Evolutionary conservation across 2,329 filamentous ascomycete species (phyloP).

Genomic region (Aaosphaeria arxii): DNA sequence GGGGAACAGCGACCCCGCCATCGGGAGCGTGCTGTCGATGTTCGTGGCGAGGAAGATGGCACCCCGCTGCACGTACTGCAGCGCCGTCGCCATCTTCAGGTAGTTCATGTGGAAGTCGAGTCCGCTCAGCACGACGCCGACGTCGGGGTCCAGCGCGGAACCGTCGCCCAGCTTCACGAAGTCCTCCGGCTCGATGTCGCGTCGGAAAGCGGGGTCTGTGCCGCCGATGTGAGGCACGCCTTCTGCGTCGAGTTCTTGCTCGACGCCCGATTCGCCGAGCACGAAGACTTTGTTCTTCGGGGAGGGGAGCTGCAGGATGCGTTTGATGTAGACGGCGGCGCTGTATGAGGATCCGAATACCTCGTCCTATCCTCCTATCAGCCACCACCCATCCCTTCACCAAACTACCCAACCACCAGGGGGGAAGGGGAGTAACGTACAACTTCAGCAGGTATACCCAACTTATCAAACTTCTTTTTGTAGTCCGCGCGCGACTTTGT

Average conservation of each 20-base stretch:
- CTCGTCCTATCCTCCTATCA: conserved; percentile 61
- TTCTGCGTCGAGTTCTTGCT: conserved; percentile 80
- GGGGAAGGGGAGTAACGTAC: conserved; percentile 34
- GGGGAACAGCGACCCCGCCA: conserved; percentile 78
- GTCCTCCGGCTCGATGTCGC: conserved; percentile 78
- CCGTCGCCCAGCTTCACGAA: conserved; percentile 70
- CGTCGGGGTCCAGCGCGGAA: conserved; percentile 79
- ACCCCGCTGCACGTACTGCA: conserved; percentile 79
- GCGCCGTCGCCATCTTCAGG: conserved; percentile 79
- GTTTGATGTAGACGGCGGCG: conserved; percentile 89
- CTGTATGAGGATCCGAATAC: conserved; percentile 97
- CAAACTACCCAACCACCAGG: not conserved
- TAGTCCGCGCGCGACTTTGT: conserved; percentile 94
- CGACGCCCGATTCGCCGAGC: conserved; percentile 86
- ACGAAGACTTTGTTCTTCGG: conserved; percentile 93
- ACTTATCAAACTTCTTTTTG: conserved; percentile 78
- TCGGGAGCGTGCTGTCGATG: conserved; percentile 84
- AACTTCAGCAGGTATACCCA: conserved; percentile 75
- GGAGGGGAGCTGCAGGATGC: conserved; percentile 76
- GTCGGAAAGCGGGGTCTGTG: conserved; percentile 73
- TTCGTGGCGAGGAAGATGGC: conserved; percentile 93
- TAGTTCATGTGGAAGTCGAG: conserved; percentile 96
- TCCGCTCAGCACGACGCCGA: conserved; percentile 84
- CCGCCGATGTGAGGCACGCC: conserved; percentile 79
- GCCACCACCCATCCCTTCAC: not conserved